Evolutionary conservation across 2,329 filamentous ascomycete species (phyloP), one percentile per base, ranked within the genome.

Genomic region (Penicillium sp.): DNA sequence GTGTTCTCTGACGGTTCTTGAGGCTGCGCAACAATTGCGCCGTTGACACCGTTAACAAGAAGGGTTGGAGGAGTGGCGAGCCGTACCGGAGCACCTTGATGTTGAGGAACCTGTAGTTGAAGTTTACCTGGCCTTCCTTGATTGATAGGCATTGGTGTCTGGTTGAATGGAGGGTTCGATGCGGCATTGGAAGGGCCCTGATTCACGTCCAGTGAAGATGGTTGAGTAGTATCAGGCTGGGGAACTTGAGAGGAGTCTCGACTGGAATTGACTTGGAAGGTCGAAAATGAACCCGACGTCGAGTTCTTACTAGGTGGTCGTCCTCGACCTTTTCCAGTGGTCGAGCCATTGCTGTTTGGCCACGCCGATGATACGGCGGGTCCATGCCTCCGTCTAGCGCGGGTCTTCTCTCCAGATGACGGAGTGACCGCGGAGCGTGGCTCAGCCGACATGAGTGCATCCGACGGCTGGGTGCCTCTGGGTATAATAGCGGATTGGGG

Each of bases 301-400:
- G 82, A 83, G 27, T 87, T 84, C 66, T 89, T 90, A 56, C 87
- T 89, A 0, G 91, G 91, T 43, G 93, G 93, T 59, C 93, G 82
- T 6, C 93, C 92, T 64, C 92, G 82, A 14, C 89, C 82, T 73
- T 93, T 96, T 2, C 89, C 88, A 4, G 82, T 85, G 1, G 85
- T 78, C 13, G 86, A 81, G 40, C 82, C 80, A 16, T 85, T 85
- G 59, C 83, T 85, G 62, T 86, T 86, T 56, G 89, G 87, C 93
- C 93, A 97, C 0, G 93, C 93, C 10, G 92, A 96, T 0, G 92
- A 96, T 0, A 96, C 91, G 6, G 91, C 92, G 0, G 92, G 90
- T 0, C 92, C 92, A 72, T 96, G 90, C 4, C 91, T 85, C 56
- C 88, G 82, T 55, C 70, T 72, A 16, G 70, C 61, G 13, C 73